phyloP scores from a whole-genome alignment of 345 rosid species.

The Punica granatum region DNA sequence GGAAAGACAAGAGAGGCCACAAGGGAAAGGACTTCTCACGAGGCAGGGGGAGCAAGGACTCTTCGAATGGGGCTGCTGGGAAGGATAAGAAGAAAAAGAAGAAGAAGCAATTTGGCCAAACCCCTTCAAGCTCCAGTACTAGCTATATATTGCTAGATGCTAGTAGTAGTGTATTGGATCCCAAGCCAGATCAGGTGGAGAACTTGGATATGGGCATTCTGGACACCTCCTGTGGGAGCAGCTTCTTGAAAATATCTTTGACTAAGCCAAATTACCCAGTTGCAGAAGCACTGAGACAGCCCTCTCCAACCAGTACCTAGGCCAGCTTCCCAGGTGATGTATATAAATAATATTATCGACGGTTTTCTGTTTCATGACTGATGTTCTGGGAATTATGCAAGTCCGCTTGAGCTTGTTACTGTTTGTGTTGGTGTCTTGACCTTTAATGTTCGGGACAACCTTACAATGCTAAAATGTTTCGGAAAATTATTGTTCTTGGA shows the following conservation, averaged over 20 bases:
- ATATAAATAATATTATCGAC: slow-evolving; percentile 8
- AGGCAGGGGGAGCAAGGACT: slow-evolving; percentile 33
- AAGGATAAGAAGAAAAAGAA: slow-evolving; percentile 27
- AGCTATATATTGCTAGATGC: slow-evolving; percentile 16
- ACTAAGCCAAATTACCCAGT: slow-evolving; percentile 38
- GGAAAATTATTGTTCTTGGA: too few species aligned
- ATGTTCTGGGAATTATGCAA: background rate
- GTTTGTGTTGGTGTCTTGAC: background rate
- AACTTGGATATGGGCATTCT: slow-evolving; percentile 30
- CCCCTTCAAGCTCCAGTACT: slow-evolving; percentile 20
- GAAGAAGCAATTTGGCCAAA: slow-evolving; percentile 56
- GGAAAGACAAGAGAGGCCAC: slow-evolving; percentile 65
- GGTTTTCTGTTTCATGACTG: background rate
- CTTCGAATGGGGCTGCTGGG: slow-evolving; percentile 15
- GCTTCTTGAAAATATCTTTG: slow-evolving; percentile 39
- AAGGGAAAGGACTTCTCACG: slow-evolving; percentile 41
- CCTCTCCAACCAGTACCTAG: background rate
- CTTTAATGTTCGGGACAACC: background rate
- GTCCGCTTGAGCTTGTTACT: background rate
- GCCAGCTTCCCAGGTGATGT: slow-evolving; percentile 4
- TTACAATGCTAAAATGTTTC: too few species aligned
- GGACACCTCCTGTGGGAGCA: slow-evolving; percentile 52
- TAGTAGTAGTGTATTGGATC: slow-evolving; percentile 15
- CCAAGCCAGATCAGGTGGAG: slow-evolving; percentile 13
- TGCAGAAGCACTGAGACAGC: slow-evolving; percentile 44